phyloP scores from a whole-genome alignment of 2,329 filamentous ascomycete species.

The Ceratocystis colombiana region DNA sequence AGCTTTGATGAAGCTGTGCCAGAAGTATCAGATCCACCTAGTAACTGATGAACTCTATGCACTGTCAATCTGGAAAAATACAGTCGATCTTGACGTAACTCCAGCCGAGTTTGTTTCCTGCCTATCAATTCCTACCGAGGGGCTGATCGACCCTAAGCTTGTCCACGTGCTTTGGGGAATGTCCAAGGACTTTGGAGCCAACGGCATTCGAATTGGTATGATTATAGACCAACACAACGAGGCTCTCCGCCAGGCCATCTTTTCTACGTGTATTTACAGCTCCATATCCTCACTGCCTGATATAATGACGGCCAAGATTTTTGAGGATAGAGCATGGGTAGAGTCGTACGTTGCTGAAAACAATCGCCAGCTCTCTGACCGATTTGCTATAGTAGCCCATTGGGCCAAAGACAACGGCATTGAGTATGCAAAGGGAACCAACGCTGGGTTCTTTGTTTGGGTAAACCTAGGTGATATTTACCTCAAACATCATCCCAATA shows the following conservation, averaged over 20 bases:
- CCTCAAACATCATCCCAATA: constrained; percentile 25
- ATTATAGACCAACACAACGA: constrained; percentile 41
- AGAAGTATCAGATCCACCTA: constrained; percentile 41
- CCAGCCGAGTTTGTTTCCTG: constrained; percentile 38
- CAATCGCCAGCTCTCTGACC: constrained; percentile 33
- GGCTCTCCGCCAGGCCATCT: constrained; percentile 34
- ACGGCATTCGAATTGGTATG: constrained; percentile 44
- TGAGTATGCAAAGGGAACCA: constrained; percentile 38
- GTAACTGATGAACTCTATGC: constrained; percentile 45
- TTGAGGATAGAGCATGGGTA: constrained; percentile 38
- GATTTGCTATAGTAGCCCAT: constrained; percentile 34
- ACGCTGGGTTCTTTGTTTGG: constrained; percentile 49
- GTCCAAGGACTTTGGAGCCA: constrained; percentile 47
- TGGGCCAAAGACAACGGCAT: constrained; percentile 37
- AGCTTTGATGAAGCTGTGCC: constrained; percentile 39
- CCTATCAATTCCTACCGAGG: constrained; percentile 37
- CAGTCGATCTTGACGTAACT: constrained; percentile 28
- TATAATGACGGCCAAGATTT: constrained; percentile 34
- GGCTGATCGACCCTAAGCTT: constrained; percentile 39
- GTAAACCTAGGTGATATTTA: constrained; percentile 37
- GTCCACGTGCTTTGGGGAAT: constrained; percentile 44
- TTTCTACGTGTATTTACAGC: constrained; percentile 35
- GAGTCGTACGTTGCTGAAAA: constrained; percentile 39
- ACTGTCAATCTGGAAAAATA: constrained; percentile 41
- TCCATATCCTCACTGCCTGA: constrained; percentile 40